phyloP scores from a whole-genome alignment of 306 rosid species.

The Vachellia pachyceras region DNA sequence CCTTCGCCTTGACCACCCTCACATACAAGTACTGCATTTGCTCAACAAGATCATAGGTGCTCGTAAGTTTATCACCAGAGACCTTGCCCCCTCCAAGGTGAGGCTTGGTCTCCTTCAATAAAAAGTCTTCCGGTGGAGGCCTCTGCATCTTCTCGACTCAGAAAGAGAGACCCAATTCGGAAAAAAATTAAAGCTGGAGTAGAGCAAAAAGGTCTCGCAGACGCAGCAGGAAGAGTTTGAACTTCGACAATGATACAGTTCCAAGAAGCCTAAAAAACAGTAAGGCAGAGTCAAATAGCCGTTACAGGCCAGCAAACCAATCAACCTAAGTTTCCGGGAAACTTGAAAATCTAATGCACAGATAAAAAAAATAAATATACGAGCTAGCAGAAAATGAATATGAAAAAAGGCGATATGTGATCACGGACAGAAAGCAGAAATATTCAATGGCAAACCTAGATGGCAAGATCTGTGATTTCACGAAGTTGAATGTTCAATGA shows the following conservation, averaged over 20 bases:
- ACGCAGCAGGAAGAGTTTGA: constrained; percentile 33
- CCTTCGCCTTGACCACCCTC: constrained; percentile 90
- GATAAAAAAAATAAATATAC: constrained; percentile 24
- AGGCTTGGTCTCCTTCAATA: constrained; percentile 96
- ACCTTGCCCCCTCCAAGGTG: constrained; percentile 95
- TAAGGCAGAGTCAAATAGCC: constrained; percentile 61
- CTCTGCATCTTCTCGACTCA: constrained; percentile 77
- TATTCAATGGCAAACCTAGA: constrained; percentile 22
- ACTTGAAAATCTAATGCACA: constrained; percentile 37
- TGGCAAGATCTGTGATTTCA: constrained; percentile 46
- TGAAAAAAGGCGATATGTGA: constrained; percentile 26
- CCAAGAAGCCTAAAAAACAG: constrained; percentile 62
- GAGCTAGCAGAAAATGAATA: constrained; percentile 23
- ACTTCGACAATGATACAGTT: constrained; percentile 52
- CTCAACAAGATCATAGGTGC: constrained; percentile 98
- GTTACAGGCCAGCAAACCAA: constrained; percentile 51
- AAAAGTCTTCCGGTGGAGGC: constrained; percentile 87
- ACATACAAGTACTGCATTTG: constrained; percentile 99
- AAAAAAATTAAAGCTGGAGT: constrained; percentile 35
- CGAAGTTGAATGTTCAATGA: constrained; percentile 14
- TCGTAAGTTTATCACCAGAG: constrained; percentile 87
- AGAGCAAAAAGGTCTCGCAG: no score
- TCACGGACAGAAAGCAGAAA: constrained; percentile 33
- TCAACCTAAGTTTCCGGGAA: constrained; percentile 58
- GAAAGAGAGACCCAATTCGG: constrained; percentile 37